Evolutionary conservation across 768 basidiomycete species (phyloP).

Genomic region (Boletus pseudo-olivaceus): DNA sequence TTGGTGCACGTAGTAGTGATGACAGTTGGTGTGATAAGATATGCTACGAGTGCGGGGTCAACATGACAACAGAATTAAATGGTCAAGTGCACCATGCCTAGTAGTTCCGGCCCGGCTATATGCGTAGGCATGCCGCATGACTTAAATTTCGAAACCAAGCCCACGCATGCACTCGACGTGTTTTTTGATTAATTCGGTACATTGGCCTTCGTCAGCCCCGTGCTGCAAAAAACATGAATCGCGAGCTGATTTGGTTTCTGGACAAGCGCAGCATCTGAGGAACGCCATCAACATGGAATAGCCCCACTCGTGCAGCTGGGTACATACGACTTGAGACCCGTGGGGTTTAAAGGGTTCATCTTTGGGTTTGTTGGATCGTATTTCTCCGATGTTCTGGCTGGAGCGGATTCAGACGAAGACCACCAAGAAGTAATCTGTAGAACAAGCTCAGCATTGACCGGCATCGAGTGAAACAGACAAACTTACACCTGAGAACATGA

Average conservation of each 20-base stretch:
- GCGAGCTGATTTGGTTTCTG: slow-evolving; percentile 84
- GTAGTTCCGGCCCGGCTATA: background rate
- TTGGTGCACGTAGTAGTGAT: background rate
- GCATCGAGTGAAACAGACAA: background rate
- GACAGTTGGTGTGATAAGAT: background rate
- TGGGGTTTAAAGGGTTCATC: slow-evolving; percentile 85
- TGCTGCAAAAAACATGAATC: slow-evolving; percentile 90
- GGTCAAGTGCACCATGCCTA: background rate
- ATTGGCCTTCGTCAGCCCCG: slow-evolving; percentile 68
- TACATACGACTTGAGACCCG: slow-evolving; percentile 92
- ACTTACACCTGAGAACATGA: slow-evolving; percentile 45
- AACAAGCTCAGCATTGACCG: background rate
- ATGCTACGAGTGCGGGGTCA: slow-evolving; percentile 1
- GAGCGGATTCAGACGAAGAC: slow-evolving; percentile 39
- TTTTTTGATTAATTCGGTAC: slow-evolving; percentile 70
- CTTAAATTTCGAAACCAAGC: slow-evolving; percentile 81
- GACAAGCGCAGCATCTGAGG: slow-evolving; percentile 91
- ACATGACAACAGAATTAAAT: background rate
- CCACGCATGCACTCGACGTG: slow-evolving; percentile 90
- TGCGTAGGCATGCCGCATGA: background rate
- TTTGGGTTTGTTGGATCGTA: slow-evolving; percentile 75
- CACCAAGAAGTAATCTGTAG: slow-evolving; percentile 53
- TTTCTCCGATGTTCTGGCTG: slow-evolving; percentile 35
- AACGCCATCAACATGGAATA: background rate
- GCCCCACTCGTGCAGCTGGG: background rate